Evolutionary conservation across 1,139 yeast species (phyloP).

Genomic region (Candida tropicalis): DNA sequence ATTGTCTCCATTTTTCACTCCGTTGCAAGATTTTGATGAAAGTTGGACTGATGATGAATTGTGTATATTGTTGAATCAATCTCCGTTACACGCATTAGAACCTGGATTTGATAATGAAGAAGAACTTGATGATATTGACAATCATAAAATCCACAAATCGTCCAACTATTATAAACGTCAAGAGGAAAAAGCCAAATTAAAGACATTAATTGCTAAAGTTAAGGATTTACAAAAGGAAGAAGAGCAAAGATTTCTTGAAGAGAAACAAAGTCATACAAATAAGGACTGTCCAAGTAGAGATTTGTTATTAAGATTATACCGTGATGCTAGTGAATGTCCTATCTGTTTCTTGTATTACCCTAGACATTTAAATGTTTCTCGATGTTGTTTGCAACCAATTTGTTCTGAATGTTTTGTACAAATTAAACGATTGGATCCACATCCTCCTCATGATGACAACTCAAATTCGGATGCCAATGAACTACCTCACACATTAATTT

Average conservation of each 20-base stretch:
- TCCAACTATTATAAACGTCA: slow-evolving; percentile 51
- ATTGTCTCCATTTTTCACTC: slow-evolving; percentile 89
- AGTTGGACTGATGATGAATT: slow-evolving; percentile 76
- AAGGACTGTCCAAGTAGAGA: slow-evolving; percentile 28
- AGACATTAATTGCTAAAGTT: slow-evolving; percentile 49
- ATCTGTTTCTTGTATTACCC: slow-evolving; percentile 92
- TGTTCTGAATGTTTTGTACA: slow-evolving; percentile 98
- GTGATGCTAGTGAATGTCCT: slow-evolving; percentile 81
- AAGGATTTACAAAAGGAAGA: slow-evolving; percentile 57
- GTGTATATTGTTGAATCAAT: slow-evolving; percentile 53
- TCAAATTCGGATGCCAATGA: slow-evolving; percentile 28
- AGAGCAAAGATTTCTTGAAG: slow-evolving; percentile 48
- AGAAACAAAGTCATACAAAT: slow-evolving; percentile 22
- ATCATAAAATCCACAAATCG: slow-evolving; percentile 59
- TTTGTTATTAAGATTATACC: slow-evolving; percentile 52
- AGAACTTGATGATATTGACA: slow-evolving; percentile 51
- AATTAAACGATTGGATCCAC: slow-evolving; percentile 92
- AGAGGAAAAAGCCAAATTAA: slow-evolving; percentile 55
- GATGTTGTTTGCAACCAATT: slow-evolving; percentile 92
- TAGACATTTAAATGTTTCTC: slow-evolving; percentile 70
- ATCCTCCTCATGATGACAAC: slow-evolving; percentile 77
- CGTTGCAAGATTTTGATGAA: slow-evolving; percentile 79
- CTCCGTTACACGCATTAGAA: slow-evolving; percentile 62
- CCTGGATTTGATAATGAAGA: slow-evolving; percentile 60
- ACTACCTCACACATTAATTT: slow-evolving; percentile 65